A percentile compares a stretch with the other conserved stretches of the same genome.
phyloP scores from a whole-genome alignment of 2,329 filamentous ascomycete species.

The Pseudogymnoascus sp. region DNA sequence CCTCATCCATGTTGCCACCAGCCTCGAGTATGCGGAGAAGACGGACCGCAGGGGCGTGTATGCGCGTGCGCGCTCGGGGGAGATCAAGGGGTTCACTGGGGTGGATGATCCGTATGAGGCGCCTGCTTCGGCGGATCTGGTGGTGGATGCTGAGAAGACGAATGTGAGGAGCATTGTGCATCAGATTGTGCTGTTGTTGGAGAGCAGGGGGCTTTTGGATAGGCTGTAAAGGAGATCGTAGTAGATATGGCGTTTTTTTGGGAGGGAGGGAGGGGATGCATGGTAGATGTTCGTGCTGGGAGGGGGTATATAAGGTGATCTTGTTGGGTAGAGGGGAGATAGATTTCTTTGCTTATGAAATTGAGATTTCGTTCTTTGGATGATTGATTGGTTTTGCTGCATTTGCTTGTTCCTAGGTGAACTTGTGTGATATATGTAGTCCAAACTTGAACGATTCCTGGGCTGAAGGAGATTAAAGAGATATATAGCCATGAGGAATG shows the following conservation, averaged over 20 bases:
- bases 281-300: background rate
- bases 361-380: background rate
- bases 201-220: conserved; percentile 83
- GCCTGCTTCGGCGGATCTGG: conserved; percentile 72
- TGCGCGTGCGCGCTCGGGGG: conserved; percentile 68
- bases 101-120: conserved; percentile 95
- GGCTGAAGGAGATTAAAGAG: background rate
- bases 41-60: conserved; percentile 93
- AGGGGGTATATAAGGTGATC: background rate
- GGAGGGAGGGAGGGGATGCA: background rate
- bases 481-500: background rate
- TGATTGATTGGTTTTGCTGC: background rate
- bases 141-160: conserved; percentile 78
- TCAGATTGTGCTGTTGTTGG: conserved; percentile 88
- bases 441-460: background rate
- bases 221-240: conserved; percentile 30
- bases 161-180: conserved; percentile 89
- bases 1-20: conserved; percentile 89
- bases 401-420: background rate
- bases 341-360: conserved; percentile 1
- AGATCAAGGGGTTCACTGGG: conserved; percentile 97
- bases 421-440: background rate
- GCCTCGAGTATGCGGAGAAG: conserved; percentile 87
- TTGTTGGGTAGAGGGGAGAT: background rate
- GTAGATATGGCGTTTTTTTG: background rate